Evolutionary conservation across 202 grass and related monocot genomes (phyloP), one percentile per base, ranked within the genome.

Genomic region (Zoysia matrella): DNA sequence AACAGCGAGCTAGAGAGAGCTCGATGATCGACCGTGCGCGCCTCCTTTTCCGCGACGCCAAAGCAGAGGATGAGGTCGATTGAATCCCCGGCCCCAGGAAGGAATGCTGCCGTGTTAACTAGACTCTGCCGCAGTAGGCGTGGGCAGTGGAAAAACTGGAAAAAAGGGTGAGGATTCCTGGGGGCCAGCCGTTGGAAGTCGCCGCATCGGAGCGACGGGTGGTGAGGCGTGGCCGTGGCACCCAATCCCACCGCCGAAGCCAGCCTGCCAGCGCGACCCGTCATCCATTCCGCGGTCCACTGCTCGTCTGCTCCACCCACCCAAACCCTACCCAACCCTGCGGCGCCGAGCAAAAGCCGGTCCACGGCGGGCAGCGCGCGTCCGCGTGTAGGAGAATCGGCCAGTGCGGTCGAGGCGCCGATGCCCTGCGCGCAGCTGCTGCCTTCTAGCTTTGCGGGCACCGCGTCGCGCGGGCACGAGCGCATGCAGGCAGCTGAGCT

Each of bases 291-390:
- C 60, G 8, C 8, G 30, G 61, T 67, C 65, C 41, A 67, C 22
- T 22, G 22, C 22, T 22, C 22, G 22, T 22, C 65, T 15, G 42
- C 11, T 47, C 65, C 42, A 13, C 45, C 69, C 84, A 80, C 69
- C 76, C 44, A 22, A 18, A 54, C 11, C 42, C 4, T 54, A 68
- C 82, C 53, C 40, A 84, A 61, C 76, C 61, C 53, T 61, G 77
- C 62, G 70, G 84, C 50, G 84, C 11, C 39, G 61, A 68, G 84
- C 76, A 74, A 86, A 80, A 74, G 69, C 50, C 83, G 39, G 22
- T 22, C 22, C 22, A 22, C 22, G 22, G 22, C 22, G 22, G 22
- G 22, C 22, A 22, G 22, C 22, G 22, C 22, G 22, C 22, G 22
- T 22, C 22, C 22, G 22, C 22, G 22, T 22, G 22, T 22, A 22